Percentiles rank a stretch among this genome's conserved stretches.
Evolutionary conservation across 2,329 filamentous ascomycete species (phyloP).

Genomic region (Lachnellula willkommii): DNA sequence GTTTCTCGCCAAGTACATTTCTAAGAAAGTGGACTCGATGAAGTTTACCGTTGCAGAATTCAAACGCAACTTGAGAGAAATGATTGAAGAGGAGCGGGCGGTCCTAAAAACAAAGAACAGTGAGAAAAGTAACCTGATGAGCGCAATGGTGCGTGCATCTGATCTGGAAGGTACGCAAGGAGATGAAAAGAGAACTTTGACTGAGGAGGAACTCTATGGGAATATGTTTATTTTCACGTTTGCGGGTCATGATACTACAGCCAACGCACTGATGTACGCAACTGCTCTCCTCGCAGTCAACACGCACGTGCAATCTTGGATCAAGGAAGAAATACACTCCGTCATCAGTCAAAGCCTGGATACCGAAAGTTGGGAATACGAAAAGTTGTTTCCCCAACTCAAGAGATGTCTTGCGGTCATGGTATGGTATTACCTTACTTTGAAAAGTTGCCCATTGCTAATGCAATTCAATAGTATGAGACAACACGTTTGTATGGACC

Average conservation of each 20-base stretch:
- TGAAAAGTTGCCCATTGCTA: neutral
- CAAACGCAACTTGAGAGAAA: slow-evolving; percentile 13
- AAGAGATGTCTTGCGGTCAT: slow-evolving; percentile 38
- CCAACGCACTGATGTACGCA: slow-evolving; percentile 26
- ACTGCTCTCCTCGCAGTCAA: slow-evolving; percentile 24
- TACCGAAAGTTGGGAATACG: slow-evolving; percentile 32
- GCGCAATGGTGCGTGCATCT: slow-evolving; percentile 27
- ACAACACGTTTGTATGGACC: neutral
- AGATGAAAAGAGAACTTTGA: slow-evolving; percentile 27
- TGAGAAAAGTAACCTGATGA: slow-evolving; percentile 30
- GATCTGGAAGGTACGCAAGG: slow-evolving; percentile 9
- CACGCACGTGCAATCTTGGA: slow-evolving; percentile 16
- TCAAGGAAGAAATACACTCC: slow-evolving; percentile 19
- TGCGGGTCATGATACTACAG: slow-evolving; percentile 31
- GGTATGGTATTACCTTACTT: slow-evolving; percentile 12
- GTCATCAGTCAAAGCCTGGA: slow-evolving; percentile 23
- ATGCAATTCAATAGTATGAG: neutral
- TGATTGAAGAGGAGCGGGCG: slow-evolving; percentile 15
- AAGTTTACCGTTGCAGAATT: slow-evolving; percentile 5
- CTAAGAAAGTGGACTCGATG: too few relatives aligned
- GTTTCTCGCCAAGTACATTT: neutral
- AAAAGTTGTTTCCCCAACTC: slow-evolving; percentile 36
- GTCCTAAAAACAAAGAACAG: slow-evolving; percentile 19
- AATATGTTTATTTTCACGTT: slow-evolving; percentile 32
- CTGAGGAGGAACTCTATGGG: slow-evolving; percentile 30